Evolutionary conservation across 257 asterid species (phyloP).

Genomic region (Petunia secreta): DNA sequence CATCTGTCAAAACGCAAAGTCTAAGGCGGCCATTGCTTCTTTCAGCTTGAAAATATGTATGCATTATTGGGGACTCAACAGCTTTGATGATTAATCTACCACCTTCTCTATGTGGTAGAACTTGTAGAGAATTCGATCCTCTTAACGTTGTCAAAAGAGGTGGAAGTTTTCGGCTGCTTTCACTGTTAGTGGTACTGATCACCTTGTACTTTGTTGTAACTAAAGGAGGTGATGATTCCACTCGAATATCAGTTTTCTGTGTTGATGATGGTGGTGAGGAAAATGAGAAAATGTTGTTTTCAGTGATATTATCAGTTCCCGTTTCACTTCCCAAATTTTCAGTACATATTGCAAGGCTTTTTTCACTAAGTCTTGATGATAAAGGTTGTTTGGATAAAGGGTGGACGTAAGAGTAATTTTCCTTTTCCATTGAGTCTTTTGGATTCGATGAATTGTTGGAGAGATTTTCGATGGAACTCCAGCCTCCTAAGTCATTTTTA

Average conservation of each 20-base stretch:
- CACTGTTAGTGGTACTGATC: not conserved
- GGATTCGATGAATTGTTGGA: conserved; percentile 15
- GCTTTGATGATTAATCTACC: conserved; percentile 78
- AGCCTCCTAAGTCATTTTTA: conserved; percentile 32
- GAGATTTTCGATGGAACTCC: conserved; percentile 49
- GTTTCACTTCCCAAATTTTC: conserved; percentile 83
- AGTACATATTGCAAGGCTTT: conserved; percentile 73
- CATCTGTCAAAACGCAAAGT: conserved; percentile 40
- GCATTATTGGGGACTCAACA: conserved; percentile 55
- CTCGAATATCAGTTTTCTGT: not conserved
- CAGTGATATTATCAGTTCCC: conserved; percentile 57
- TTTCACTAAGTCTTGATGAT: conserved; percentile 47
- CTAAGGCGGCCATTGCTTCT: conserved; percentile 75
- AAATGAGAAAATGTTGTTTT: conserved; percentile 44
- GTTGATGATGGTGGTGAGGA: conserved; percentile 22
- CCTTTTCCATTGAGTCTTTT: conserved; percentile 26
- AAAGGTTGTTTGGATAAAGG: conserved; percentile 35
- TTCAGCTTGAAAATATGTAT: conserved; percentile 63
- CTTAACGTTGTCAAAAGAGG: conserved; percentile 81
- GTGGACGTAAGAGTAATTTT: conserved; percentile 37
- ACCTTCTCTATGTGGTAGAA: conserved; percentile 57
- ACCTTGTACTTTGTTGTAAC: conserved; percentile 6
- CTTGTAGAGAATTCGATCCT: conserved; percentile 55
- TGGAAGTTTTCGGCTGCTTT: conserved; percentile 50
- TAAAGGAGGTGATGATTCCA: not conserved